Evolutionary conservation across 164 flowering plant species (phyloP).

Genomic region (Vitis cinerea): DNA sequence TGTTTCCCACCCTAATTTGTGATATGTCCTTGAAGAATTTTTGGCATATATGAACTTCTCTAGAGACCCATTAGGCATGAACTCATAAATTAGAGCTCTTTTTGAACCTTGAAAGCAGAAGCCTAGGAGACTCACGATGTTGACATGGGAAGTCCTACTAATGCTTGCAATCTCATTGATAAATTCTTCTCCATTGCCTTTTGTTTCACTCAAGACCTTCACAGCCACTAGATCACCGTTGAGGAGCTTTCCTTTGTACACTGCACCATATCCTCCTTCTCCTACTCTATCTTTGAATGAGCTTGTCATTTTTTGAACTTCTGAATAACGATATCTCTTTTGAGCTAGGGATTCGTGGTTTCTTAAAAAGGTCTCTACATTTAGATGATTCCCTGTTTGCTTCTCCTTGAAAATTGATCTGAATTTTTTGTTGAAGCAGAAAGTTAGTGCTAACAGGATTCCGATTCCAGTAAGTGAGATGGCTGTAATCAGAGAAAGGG

Average conservation of each 20-base stretch:
- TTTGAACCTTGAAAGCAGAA: constrained; percentile 31
- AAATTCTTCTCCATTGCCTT: constrained; percentile 33
- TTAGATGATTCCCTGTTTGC: neutral
- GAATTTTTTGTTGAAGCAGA: neutral
- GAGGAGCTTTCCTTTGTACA: constrained; percentile 40
- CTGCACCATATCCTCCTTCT: constrained; percentile 48
- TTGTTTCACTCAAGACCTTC: constrained; percentile 30
- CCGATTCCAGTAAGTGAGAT: neutral
- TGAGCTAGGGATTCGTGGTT: constrained; percentile 18
- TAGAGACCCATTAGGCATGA: constrained; percentile 41
- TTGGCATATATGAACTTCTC: constrained; percentile 20
- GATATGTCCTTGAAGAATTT: neutral
- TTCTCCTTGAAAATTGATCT: no score
- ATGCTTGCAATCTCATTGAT: constrained; percentile 37
- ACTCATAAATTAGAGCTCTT: constrained; percentile 44
- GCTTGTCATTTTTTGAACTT: constrained; percentile 36
- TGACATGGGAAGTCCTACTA: constrained; percentile 36
- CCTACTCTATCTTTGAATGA: constrained; percentile 39
- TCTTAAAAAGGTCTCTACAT: constrained; percentile 22
- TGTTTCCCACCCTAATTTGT: constrained; percentile 21
- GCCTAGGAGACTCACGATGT: constrained; percentile 33
- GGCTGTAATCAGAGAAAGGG: neutral
- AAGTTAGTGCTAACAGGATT: neutral
- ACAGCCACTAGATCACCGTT: constrained; percentile 39
- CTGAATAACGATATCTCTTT: constrained; percentile 30